Evolutionary conservation across 1,284 basidiomycete genomes (phyloP).

Genomic region (Sporisorium graminicola): DNA sequence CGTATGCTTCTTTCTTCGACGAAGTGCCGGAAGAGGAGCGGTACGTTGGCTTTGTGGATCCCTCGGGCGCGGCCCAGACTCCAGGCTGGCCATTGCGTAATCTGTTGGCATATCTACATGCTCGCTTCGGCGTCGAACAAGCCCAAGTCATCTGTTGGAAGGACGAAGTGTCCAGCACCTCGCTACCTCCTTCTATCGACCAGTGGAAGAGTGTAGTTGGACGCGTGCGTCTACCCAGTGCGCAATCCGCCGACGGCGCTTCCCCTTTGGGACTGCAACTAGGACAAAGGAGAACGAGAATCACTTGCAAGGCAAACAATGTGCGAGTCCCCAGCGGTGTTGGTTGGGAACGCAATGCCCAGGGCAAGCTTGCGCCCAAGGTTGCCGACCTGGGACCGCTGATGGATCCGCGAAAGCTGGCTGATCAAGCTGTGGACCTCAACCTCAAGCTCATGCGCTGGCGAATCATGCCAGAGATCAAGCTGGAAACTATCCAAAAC

Average conservation of each 20-base stretch:
- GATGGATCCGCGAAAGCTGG: constrained; percentile 89
- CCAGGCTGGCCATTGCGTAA: constrained; percentile 97
- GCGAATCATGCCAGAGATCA: constrained; percentile 89
- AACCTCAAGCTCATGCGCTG: constrained; percentile 98
- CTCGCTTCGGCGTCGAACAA: constrained; percentile 69
- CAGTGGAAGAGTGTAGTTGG: constrained; percentile 25
- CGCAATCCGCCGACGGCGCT: neutral
- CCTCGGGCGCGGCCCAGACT: constrained; percentile 80
- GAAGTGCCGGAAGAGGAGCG: constrained; percentile 69
- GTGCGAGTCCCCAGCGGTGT: constrained; percentile 76
- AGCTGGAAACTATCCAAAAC: constrained; percentile 85
- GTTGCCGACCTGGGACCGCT: constrained; percentile 91
- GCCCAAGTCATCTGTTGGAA: constrained; percentile 72
- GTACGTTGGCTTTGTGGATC: constrained; percentile 79
- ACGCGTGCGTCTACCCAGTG: constrained; percentile 16
- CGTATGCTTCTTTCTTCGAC: constrained; percentile 72
- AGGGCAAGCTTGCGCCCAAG: constrained; percentile 87
- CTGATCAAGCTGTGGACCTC: constrained; percentile 94
- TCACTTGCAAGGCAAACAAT: constrained; percentile 33
- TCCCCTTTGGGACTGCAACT: constrained; percentile 1
- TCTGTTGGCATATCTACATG: constrained; percentile 78
- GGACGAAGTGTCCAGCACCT: constrained; percentile 34
- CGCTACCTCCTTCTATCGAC: neutral
- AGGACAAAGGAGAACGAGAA: constrained; percentile 8
- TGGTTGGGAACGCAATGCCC: constrained; percentile 93